Percentiles rank a stretch among this genome's conserved stretches.
These are phyloP conservation scores for Exophiala calicioides DNA, from an alignment of 2,329 filamentous ascomycete species.

Conservation along the genomic window DNA sequence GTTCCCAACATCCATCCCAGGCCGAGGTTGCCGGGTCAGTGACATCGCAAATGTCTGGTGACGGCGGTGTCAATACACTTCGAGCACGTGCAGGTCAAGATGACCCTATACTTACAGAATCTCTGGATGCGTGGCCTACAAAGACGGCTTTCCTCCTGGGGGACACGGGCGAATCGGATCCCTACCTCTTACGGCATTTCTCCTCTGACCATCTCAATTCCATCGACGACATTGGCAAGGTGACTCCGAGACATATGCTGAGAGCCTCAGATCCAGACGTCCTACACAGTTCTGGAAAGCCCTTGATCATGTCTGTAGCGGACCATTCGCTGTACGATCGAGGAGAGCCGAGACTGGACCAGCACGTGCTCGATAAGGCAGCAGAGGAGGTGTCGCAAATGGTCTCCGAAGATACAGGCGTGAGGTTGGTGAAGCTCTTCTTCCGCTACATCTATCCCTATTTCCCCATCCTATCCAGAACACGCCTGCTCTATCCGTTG, in stretches of 20 bases:
- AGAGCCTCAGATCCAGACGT: constrained; percentile 2
- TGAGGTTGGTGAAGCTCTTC: constrained; percentile 9
- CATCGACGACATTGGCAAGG: constrained; percentile 3
- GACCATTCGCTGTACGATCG: constrained; percentile 11
- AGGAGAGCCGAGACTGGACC: constrained; percentile 11
- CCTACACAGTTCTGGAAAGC: constrained; percentile 3
- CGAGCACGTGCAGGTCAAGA: constrained; percentile 1
- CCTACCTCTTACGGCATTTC: constrained; percentile 10
- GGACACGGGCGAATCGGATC: constrained; percentile 13
- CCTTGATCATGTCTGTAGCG: constrained; percentile 8
- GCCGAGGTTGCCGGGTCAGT: constrained; percentile 5
- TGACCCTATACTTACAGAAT: background rate
- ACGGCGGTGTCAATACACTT: background rate
- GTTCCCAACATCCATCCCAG: constrained; percentile 8
- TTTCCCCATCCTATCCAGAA: constrained; percentile 12
- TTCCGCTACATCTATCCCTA: constrained; percentile 16
- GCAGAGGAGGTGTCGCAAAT: constrained; percentile 5
- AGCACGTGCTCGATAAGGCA: constrained; percentile 7
- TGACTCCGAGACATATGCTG: constrained; percentile 10
- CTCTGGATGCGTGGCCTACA: constrained; percentile 7
- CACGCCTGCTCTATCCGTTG: constrained; percentile 6
- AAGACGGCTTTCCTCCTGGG: constrained; percentile 6
- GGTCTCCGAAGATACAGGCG: constrained; percentile 4
- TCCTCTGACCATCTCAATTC: constrained; percentile 5
- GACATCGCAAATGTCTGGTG: constrained; percentile 2